Percentiles rank a stretch among this genome's conserved stretches.
phyloP scores from a whole-genome alignment of 805 yeast species.

The Cyberlindnera nakhonratchasimensis region DNA sequence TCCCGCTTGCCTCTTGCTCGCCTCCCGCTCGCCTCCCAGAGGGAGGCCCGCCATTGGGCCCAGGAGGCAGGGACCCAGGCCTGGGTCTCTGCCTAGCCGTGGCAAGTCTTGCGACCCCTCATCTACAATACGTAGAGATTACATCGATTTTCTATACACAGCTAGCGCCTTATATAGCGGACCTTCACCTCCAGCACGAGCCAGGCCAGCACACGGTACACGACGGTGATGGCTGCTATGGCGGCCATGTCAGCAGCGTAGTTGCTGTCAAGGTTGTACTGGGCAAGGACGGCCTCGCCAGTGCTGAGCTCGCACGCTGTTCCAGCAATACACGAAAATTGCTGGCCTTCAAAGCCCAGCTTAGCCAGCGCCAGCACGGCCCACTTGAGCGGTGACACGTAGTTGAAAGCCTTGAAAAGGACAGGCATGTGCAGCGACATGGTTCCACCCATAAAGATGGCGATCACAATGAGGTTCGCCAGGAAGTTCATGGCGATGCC shows the following conservation, averaged over 20 bases:
- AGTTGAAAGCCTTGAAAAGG: slow-evolving; percentile 68
- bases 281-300: slow-evolving; percentile 55
- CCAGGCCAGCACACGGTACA: slow-evolving; percentile 19
- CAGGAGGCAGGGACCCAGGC: no score
- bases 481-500: slow-evolving; percentile 79
- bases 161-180: slow-evolving; percentile 1
- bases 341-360: slow-evolving; percentile 49
- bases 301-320: slow-evolving; percentile 46
- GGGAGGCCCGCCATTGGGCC: no score
- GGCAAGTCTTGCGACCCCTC: no score
- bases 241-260: slow-evolving; percentile 18
- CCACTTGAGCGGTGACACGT: slow-evolving; percentile 71
- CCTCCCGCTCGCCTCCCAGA: no score
- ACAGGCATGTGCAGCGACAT: slow-evolving; percentile 71
- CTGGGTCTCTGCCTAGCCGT: no score
- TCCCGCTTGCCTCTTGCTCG: no score
- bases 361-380: slow-evolving; percentile 60
- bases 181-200: slow-evolving; percentile 12
- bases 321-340: slow-evolving; percentile 47
- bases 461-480: slow-evolving; percentile 63
- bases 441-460: slow-evolving; percentile 81
- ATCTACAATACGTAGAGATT: no score
- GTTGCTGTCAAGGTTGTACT: slow-evolving; percentile 39
- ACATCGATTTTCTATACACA: no score
- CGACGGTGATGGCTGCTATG: slow-evolving; percentile 14